Percentiles rank a stretch among this genome's conserved stretches.
phyloP scores from a whole-genome alignment of 2,329 filamentous ascomycete genomes.

The Chlorencoelia australis region DNA sequence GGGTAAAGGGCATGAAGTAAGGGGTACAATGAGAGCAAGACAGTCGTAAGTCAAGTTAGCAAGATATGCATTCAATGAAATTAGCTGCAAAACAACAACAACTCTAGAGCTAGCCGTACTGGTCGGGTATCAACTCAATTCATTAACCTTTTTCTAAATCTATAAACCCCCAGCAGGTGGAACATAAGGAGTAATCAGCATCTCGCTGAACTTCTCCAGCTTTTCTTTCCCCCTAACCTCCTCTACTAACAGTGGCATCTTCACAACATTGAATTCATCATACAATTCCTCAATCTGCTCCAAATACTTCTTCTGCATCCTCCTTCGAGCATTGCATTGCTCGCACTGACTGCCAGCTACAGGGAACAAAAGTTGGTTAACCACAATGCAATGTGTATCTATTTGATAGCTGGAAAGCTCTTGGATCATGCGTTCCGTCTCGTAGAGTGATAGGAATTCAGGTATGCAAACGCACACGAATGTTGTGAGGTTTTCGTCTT shows the following conservation, averaged over 20 bases:
- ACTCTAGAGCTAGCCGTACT: too few relatives aligned
- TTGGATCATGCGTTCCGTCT: slow-evolving; percentile 99
- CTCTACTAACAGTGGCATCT: slow-evolving; percentile 92
- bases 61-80: too few relatives aligned
- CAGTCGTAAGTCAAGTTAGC: too few relatives aligned
- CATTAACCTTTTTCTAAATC: slow-evolving; percentile 1
- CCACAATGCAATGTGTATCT: slow-evolving; percentile 94
- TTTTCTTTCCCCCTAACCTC: slow-evolving; percentile 94
- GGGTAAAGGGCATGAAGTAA: too few relatives aligned
- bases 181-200: slow-evolving; percentile 68
- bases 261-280: slow-evolving; percentile 97
- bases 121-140: slow-evolving; percentile 6
- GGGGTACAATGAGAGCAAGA: too few relatives aligned
- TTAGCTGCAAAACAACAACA: too few relatives aligned
- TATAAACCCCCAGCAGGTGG: slow-evolving; percentile 42
- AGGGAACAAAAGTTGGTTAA: slow-evolving; percentile 95
- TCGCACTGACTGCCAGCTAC: slow-evolving; percentile 77
- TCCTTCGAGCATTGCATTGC: slow-evolving; percentile 86
- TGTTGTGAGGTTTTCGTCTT: slow-evolving; percentile 88
- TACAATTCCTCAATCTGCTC: slow-evolving; percentile 98
- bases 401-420: slow-evolving; percentile 88
- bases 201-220: slow-evolving; percentile 80
- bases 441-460: slow-evolving; percentile 92
- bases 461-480: slow-evolving; percentile 98
- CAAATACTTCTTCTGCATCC: slow-evolving; percentile 99